phyloP scores from a whole-genome alignment of 257 asterid genomes.

The Fraxinus quadrangulata region DNA sequence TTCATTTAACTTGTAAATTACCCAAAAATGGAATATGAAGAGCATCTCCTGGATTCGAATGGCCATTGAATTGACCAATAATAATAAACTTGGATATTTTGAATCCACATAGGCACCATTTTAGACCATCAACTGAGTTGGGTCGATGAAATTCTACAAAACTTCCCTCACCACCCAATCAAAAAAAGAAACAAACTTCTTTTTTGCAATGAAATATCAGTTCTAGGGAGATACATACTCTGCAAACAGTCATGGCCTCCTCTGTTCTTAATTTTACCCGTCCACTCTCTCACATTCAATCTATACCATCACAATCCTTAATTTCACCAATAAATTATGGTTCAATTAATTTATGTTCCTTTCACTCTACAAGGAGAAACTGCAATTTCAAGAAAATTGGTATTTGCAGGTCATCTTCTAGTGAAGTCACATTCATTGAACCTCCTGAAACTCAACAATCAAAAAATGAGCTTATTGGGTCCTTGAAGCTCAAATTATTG shows the following conservation, averaged over 20 bases:
- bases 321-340: conserved; percentile 24
- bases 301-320: conserved; percentile 23
- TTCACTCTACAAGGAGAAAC: conserved; percentile 28
- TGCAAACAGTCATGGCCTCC: conserved; percentile 46
- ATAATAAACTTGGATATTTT: too few relatives aligned
- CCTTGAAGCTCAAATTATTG: conserved; percentile 71
- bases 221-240: neutral
- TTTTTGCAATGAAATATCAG: too few relatives aligned
- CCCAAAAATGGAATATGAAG: too few relatives aligned
- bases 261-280: conserved; percentile 50
- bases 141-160: too few relatives aligned
- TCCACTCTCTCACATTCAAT: conserved; percentile 39
- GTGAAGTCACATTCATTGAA: conserved; percentile 41
- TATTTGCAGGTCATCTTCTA: conserved; percentile 42
- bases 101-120: too few relatives aligned
- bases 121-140: too few relatives aligned
- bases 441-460: conserved; percentile 20
- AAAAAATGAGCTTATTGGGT: conserved; percentile 35
- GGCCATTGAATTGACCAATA: too few relatives aligned
- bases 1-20: too few relatives aligned
- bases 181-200: too few relatives aligned
- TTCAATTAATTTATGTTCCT: conserved; percentile 11
- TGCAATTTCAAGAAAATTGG: conserved; percentile 22
- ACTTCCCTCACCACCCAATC: too few relatives aligned
- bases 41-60: too few relatives aligned